phyloP scores from a whole-genome alignment of 768 basidiomycete genomes.

The Leccinum longicurvipes region DNA sequence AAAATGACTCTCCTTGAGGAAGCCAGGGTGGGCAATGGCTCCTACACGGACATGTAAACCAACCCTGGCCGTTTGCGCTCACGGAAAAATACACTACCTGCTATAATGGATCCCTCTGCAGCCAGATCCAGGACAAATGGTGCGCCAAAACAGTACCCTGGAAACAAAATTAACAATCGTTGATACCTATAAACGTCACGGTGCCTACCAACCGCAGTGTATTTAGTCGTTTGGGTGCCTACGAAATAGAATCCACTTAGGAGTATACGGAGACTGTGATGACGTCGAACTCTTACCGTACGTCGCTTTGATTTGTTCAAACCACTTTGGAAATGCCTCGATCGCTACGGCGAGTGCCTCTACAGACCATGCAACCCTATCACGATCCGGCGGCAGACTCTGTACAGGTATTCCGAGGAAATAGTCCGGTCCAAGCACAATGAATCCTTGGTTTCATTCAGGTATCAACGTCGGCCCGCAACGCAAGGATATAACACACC shows the following conservation, averaged over 20 bases:
- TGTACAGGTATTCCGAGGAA: slow-evolving; percentile 53
- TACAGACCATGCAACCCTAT: slow-evolving; percentile 42
- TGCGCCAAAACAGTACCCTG: slow-evolving; percentile 58
- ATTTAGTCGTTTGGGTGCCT: slow-evolving; percentile 34
- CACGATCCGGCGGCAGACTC: slow-evolving; percentile 31
- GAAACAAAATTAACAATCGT: neutral
- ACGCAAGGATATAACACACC: slow-evolving; percentile 35
- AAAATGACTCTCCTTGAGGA: slow-evolving; percentile 52
- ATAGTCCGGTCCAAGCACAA: slow-evolving; percentile 58
- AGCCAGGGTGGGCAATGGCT: slow-evolving; percentile 54
- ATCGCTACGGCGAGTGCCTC: slow-evolving; percentile 35
- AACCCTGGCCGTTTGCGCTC: neutral
- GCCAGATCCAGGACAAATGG: slow-evolving; percentile 47
- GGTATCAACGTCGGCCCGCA: neutral
- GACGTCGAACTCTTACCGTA: slow-evolving; percentile 36
- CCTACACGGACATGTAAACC: slow-evolving; percentile 18
- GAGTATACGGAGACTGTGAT: neutral
- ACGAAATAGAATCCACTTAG: neutral
- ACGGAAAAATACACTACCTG: slow-evolving; percentile 33
- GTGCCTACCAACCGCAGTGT: slow-evolving; percentile 40
- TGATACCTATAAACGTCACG: neutral
- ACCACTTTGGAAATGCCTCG: slow-evolving; percentile 46
- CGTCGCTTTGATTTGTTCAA: slow-evolving; percentile 41
- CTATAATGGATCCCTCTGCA: slow-evolving; percentile 41
- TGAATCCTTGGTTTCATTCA: slow-evolving; percentile 40